Evolutionary conservation across 1,284 basidiomycete genomes (phyloP).

Genomic region (Puccinia triticina): DNA sequence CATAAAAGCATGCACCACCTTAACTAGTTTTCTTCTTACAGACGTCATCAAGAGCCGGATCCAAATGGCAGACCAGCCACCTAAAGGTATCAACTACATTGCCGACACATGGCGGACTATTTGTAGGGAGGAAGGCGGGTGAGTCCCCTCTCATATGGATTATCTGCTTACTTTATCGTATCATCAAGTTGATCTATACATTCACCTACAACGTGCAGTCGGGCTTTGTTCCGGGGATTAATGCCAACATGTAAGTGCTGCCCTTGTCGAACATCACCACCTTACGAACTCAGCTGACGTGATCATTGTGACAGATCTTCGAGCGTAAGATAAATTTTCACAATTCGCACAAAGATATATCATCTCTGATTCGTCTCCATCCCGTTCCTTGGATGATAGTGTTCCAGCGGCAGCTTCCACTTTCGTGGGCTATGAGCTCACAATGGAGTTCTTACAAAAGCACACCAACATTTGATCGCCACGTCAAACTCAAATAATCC

Average conservation of each 20-base stretch:
- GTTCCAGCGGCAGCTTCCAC: slow-evolving; percentile 46
- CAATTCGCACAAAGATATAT: too few relatives aligned
- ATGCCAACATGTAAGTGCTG: slow-evolving; percentile 64
- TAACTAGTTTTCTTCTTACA: slow-evolving; percentile 56
- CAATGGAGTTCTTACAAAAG: slow-evolving; percentile 66
- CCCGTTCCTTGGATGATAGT: slow-evolving; percentile 61
- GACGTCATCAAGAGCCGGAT: slow-evolving; percentile 90
- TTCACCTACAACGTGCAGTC: slow-evolving; percentile 12
- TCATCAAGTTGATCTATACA: not conserved
- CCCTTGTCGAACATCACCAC: slow-evolving; percentile 65
- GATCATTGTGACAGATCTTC: slow-evolving; percentile 53
- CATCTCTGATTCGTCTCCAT: slow-evolving; percentile 63
- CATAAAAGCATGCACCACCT: not conserved
- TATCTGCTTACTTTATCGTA: slow-evolving; percentile 61
- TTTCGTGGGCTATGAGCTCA: slow-evolving; percentile 87
- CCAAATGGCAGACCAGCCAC: slow-evolving; percentile 77
- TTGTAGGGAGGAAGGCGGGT: slow-evolving; percentile 75
- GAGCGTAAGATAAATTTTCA: slow-evolving; percentile 55
- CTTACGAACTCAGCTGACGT: not conserved
- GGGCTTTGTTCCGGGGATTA: slow-evolving; percentile 52
- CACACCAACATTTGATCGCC: slow-evolving; percentile 54
- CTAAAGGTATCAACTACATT: slow-evolving; percentile 77
- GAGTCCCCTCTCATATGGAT: slow-evolving; percentile 60
- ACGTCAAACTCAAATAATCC: not conserved
- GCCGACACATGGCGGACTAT: slow-evolving; percentile 71